Conservation (phyloP, 371 early-diverging fungal species). For the Edhazardia aedis region DNA sequence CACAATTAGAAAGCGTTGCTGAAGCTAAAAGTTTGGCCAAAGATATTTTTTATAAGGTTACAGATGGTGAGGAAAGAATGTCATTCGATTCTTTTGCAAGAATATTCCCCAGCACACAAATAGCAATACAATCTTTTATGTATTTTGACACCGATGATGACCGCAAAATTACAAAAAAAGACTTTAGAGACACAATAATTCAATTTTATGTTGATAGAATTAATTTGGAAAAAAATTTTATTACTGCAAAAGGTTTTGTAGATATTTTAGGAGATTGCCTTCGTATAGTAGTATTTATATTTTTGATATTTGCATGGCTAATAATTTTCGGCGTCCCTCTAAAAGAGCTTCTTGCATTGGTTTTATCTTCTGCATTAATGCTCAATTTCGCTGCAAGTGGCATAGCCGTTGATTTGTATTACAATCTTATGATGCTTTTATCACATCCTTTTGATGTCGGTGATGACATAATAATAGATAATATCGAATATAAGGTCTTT, state of each 20-base stretch:
- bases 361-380: conserved; percentile 36
- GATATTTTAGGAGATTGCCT: conserved; percentile 23
- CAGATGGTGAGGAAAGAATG: conserved; percentile 14
- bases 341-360: conserved; percentile 36
- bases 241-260: conserved; percentile 30
- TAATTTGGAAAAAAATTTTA: conserved; percentile 32
- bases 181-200: conserved; percentile 38
- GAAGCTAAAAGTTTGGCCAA: conserved; percentile 38
- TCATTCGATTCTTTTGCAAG: conserved; percentile 35
- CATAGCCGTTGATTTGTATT: conserved; percentile 29
- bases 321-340: conserved; percentile 37
- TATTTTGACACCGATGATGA: conserved; percentile 37
- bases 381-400: conserved; percentile 40
- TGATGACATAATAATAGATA: conserved; percentile 44
- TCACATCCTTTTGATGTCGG: conserved; percentile 48
- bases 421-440: conserved; percentile 35
- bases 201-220: conserved; percentile 40
- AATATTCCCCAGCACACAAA: conserved; percentile 40
- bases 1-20: conserved; percentile 26
- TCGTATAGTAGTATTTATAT: conserved; percentile 10
- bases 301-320: conserved; percentile 33
- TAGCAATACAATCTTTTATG: conserved; percentile 36
- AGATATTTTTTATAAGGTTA: conserved; percentile 38
- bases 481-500: conserved; percentile 33
- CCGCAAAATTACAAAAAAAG: conserved; percentile 36